Percentiles rank a stretch among this genome's conserved stretches.
Evolutionary conservation across 768 basidiomycete genomes (phyloP).

Genomic region (Cystofilobasidium macerans): DNA sequence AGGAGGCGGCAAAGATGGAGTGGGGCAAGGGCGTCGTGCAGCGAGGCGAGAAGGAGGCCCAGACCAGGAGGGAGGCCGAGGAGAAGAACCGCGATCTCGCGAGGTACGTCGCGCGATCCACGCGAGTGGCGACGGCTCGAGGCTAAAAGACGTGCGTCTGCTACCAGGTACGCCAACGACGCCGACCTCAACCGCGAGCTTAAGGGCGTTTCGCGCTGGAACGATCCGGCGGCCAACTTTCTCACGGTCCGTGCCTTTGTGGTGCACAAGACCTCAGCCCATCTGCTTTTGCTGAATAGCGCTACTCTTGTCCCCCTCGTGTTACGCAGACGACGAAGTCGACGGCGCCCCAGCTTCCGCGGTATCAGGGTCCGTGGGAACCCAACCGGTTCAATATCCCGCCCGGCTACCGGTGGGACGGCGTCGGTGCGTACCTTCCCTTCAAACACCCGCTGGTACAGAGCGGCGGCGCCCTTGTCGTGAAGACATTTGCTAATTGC

Average conservation of each 20-base stretch:
- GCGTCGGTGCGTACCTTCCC: conserved; percentile 58
- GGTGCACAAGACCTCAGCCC: too few species aligned
- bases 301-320: neutral
- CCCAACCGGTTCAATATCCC: conserved; percentile 92
- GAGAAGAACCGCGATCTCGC: conserved; percentile 59
- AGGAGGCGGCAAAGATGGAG: conserved; percentile 75
- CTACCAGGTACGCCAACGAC: conserved; percentile 56
- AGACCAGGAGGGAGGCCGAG: conserved; percentile 55
- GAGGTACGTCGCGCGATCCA: conserved; percentile 42
- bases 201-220: conserved; percentile 75
- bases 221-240: conserved; percentile 95
- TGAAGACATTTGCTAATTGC: neutral
- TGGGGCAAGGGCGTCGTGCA: conserved; percentile 97
- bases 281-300: neutral
- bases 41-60: conserved; percentile 62
- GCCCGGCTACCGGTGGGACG: conserved; percentile 97
- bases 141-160: neutral
- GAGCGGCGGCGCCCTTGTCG: too few species aligned
- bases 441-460: neutral
- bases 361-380: conserved; percentile 73
- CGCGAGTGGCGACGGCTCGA: neutral
- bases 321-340: conserved; percentile 40
- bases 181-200: conserved; percentile 71
- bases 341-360: conserved; percentile 68
- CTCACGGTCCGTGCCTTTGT: conserved; percentile 53